phyloP scores from a whole-genome alignment of 306 rosid genomes.

The Casuarina glauca region DNA sequence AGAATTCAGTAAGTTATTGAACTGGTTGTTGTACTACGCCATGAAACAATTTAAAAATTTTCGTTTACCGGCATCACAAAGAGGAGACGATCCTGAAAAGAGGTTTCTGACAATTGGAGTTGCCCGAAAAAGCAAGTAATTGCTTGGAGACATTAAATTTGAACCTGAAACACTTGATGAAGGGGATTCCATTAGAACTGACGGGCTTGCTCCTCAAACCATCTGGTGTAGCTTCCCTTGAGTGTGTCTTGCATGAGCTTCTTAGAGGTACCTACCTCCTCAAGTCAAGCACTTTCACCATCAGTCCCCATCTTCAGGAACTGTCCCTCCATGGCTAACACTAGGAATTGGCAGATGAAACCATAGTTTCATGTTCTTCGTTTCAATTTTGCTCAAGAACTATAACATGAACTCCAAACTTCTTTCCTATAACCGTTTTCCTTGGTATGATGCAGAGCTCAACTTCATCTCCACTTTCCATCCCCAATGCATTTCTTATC shows the following conservation, averaged over 20 bases:
- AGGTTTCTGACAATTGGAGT: slow-evolving; percentile 45
- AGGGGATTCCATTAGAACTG: slow-evolving; percentile 61
- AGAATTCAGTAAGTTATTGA: not conserved
- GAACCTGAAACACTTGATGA: slow-evolving; percentile 49
- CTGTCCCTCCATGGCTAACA: too few relatives aligned
- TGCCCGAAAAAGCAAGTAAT: slow-evolving; percentile 33
- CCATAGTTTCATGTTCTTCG: too few relatives aligned
- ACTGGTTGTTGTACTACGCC: not conserved
- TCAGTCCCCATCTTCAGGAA: too few relatives aligned
- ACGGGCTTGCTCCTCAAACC: slow-evolving; percentile 52
- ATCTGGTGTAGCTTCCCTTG: slow-evolving; percentile 62
- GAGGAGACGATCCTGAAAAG: slow-evolving; percentile 57
- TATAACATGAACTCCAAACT: too few relatives aligned
- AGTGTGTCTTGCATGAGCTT: slow-evolving; percentile 51
- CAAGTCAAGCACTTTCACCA: too few relatives aligned
- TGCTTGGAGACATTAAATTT: slow-evolving; percentile 40
- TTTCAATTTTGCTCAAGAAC: not conserved
- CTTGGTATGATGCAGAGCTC: too few relatives aligned
- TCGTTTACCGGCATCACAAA: slow-evolving; percentile 48
- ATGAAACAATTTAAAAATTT: slow-evolving; percentile 20
- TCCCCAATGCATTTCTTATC: too few relatives aligned
- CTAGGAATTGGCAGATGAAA: too few relatives aligned
- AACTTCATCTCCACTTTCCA: too few relatives aligned
- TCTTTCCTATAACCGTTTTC: too few relatives aligned
- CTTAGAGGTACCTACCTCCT: slow-evolving; percentile 40